phyloP scores from a whole-genome alignment of 306 rosid species.

The Gynostemma pentaphyllum region DNA sequence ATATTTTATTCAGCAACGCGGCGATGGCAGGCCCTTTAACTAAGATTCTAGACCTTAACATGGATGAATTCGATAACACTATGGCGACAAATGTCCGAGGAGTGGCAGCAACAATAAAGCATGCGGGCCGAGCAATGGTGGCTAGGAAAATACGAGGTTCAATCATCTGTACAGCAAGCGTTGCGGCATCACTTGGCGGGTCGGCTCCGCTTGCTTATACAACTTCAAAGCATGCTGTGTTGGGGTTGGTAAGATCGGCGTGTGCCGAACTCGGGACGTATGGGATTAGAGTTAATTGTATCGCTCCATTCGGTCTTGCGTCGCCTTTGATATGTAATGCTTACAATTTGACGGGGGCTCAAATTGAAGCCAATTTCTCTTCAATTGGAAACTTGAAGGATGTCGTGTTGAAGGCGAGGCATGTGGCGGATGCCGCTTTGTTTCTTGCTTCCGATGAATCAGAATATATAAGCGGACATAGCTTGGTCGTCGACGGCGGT shows the following conservation, averaged over 20 bases:
- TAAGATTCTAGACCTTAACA: constrained; percentile 52
- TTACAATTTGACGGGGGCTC: constrained; percentile 23
- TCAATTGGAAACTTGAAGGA: constrained; percentile 54
- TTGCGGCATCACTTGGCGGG: constrained; percentile 50
- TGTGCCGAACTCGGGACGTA: constrained; percentile 62
- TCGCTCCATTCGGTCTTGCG: constrained; percentile 74
- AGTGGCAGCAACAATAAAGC: constrained; percentile 55
- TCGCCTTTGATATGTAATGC: constrained; percentile 45
- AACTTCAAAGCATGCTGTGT: constrained; percentile 55
- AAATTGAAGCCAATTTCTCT: constrained; percentile 33
- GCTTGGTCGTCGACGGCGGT: constrained; percentile 78
- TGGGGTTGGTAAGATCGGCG: constrained; percentile 54
- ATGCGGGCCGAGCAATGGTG: constrained; percentile 62
- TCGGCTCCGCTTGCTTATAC: constrained; percentile 52
- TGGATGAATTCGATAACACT: constrained; percentile 37
- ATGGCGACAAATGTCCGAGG: constrained; percentile 64
- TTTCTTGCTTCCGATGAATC: constrained; percentile 79
- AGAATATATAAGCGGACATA: constrained; percentile 57
- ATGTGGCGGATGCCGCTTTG: constrained; percentile 69
- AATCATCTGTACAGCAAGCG: constrained; percentile 69
- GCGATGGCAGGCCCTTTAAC: constrained; percentile 47
- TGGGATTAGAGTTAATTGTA: constrained; percentile 72
- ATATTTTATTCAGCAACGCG: constrained; percentile 68
- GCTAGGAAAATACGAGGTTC: constrained; percentile 38
- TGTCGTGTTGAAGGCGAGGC: constrained; percentile 53